Base-by-base conservation (phyloP, 495 filamentous ascomycete species). In the Chaetomidium leptoderma region DNA sequence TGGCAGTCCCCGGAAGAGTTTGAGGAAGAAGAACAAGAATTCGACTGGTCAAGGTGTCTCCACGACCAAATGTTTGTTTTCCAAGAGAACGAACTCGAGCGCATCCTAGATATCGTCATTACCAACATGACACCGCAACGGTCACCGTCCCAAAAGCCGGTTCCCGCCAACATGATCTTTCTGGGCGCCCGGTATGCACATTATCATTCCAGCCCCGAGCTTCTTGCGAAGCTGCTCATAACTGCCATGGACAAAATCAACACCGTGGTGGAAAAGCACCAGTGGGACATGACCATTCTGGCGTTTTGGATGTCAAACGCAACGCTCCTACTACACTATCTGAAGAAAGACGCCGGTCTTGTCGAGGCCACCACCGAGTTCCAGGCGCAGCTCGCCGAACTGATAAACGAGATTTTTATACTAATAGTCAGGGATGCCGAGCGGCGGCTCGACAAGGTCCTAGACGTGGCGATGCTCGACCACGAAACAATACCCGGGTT, bases 31-130 rank as follows among this genome's bases (percentile, higher is more conserved):
- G 83, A 85, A 42, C 91, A 95, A 66, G 93, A 97, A 56, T 99
- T 99, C 62, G 85, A 96, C n/a, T 99, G 93, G 93, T 88, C 90
- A 64, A 80, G 86, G 66, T 99, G 93, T 73, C 75, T 96, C 43
- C 91, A 96, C 66, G 93, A 99, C 70, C 93, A 99, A 67, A 99
- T 99, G 93, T 99, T 99, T 65, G 93, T 99, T 24, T 97, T 99
- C 70, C 95, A 97, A 73, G 95, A 99, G 53, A 83, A 82, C 65
- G 95, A 97, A 58, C 74, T 99, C 45, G 86, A 89, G 50, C 83
- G 85, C 53, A 96, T 97, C 57, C 81, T 99, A 50, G 89, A 96
- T 64, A 91, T 99, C 44, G 85, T 97, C 65, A 95, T 99, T 66
- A 97, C 93, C 55, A 91, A 95, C 70, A 99, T 99, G 93, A 92